Conservation (phyloP, 306 rosid genomes). For the Casuarina glauca region DNA sequence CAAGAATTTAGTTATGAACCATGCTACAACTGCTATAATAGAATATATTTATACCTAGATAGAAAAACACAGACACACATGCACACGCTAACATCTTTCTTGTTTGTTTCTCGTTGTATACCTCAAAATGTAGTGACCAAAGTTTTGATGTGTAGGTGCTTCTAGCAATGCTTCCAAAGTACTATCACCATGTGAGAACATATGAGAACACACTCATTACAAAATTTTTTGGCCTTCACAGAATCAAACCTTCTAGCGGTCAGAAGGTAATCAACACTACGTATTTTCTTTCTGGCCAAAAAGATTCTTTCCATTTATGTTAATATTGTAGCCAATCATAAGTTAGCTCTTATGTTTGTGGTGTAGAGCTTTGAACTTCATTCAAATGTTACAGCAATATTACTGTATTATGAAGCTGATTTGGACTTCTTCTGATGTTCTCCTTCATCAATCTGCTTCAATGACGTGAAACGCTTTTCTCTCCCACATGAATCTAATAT, state of each 20-base stretch:
- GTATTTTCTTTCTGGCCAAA: constrained; percentile 12
- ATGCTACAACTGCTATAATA: background rate
- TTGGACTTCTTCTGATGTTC: constrained; percentile 7
- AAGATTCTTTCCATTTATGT: constrained; percentile 12
- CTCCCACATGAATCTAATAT: constrained; percentile 28
- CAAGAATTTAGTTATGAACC: constrained; percentile 30
- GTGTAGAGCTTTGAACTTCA: constrained; percentile 13
- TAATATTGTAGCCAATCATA: constrained; percentile 4
- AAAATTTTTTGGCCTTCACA: constrained; percentile 96
- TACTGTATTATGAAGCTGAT: constrained; percentile 11
- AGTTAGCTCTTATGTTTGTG: constrained; percentile 9
- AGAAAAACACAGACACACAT: too few species aligned
- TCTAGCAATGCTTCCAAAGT: constrained; percentile 93
- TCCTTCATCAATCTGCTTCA: constrained; percentile 19
- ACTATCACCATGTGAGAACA: constrained; percentile 87
- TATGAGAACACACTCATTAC: constrained; percentile 93
- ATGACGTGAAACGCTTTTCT: constrained; percentile 21
- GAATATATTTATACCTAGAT: background rate
- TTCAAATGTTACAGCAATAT: constrained; percentile 9
- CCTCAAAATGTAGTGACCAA: constrained; percentile 32
- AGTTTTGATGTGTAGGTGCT: constrained; percentile 67
- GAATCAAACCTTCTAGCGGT: constrained; percentile 95
- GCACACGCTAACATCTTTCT: background rate
- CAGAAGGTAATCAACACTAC: constrained; percentile 66
- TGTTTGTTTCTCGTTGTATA: constrained; percentile 10